Evolutionary conservation across 768 basidiomycete genomes (phyloP), one percentile per base, ranked within the genome.

Genomic region (Podaxis sp.): DNA sequence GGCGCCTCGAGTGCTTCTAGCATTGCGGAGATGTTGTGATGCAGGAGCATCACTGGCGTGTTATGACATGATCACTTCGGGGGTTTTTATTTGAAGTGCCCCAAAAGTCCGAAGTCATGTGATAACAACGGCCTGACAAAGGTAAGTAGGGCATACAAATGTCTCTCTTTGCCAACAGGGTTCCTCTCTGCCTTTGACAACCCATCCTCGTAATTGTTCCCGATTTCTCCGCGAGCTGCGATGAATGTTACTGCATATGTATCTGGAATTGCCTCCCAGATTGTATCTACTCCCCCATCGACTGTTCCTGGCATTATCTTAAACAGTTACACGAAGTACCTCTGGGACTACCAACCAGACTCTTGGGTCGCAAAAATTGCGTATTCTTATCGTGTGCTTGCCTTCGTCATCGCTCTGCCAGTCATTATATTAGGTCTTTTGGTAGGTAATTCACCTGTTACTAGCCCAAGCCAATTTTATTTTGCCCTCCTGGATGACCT

Each of bases 331-430:
- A 65, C 87, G 60, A 74, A 83, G 40, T 79, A 87, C 68, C 78
- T 93, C 24, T 88, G 85, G 83, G 74, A 82, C 67, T 91, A 90
- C 68, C 71, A 83, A 51, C 78, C 83, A 2, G 76, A 79, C 44
- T 92, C 91, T 3, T 88, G 84, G 86, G 87, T 93, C 53, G 83
- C 80, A 44, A 83, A 80, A 64, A 78, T 83, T 38, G 89, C 91
- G 17, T 87, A 82, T 44, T 77, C 77, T 5, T 88, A 82, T 67
- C 87, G 90, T 60, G 72, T 91, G 52, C 79, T 92, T 64, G 87
- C 91, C 24, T 73, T 89, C 38, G 75, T 90, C 56, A 69, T 88
- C 60, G 74, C 87, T 56, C 75, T 93, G 48, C 88, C 87, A 3
- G 77, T 91, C 65, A 74, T 93, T 60, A 72, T 82, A 46, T 72